These are phyloP conservation scores for Peterozyma xylosa DNA, from an alignment of 805 yeast species.

Conservation along the genomic window DNA sequence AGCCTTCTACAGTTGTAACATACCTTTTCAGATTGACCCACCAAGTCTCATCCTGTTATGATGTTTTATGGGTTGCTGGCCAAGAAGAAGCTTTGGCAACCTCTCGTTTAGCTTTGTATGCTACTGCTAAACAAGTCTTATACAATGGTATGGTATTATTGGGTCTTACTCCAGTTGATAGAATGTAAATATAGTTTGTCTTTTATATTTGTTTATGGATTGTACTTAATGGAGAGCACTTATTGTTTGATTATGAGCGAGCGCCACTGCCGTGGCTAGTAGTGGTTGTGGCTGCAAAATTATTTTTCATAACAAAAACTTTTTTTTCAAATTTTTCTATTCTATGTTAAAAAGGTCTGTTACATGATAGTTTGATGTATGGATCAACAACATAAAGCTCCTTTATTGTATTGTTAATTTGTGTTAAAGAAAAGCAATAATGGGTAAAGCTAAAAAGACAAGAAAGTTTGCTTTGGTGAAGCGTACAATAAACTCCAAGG, in stretches of 20 bases:
- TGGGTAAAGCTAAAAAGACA: conserved; percentile 97
- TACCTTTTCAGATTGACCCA: conserved; percentile 89
- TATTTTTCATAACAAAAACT: too few species aligned
- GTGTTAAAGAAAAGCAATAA: conserved; percentile 25
- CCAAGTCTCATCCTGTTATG: conserved; percentile 93
- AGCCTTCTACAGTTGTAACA: conserved; percentile 92
- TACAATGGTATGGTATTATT: conserved; percentile 83
- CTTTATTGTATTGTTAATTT: background rate
- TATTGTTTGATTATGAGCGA: too few species aligned
- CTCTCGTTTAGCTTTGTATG: conserved; percentile 88
- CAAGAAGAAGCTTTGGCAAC: conserved; percentile 79
- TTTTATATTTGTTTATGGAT: background rate
- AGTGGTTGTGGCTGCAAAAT: too few species aligned
- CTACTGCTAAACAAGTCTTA: conserved; percentile 83
- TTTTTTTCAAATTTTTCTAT: background rate
- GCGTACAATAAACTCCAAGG: conserved; percentile 70
- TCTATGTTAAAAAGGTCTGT: background rate
- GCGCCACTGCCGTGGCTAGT: too few species aligned
- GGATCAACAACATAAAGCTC: background rate
- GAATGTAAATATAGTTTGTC: conserved; percentile 57
- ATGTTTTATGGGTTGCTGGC: conserved; percentile 93
- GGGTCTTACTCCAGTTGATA: conserved; percentile 96
- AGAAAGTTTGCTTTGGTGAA: conserved; percentile 94
- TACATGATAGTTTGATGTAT: background rate
- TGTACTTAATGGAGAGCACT: background rate